phyloP scores from a whole-genome alignment of 768 basidiomycete species.

The Trametopsis cervina region DNA sequence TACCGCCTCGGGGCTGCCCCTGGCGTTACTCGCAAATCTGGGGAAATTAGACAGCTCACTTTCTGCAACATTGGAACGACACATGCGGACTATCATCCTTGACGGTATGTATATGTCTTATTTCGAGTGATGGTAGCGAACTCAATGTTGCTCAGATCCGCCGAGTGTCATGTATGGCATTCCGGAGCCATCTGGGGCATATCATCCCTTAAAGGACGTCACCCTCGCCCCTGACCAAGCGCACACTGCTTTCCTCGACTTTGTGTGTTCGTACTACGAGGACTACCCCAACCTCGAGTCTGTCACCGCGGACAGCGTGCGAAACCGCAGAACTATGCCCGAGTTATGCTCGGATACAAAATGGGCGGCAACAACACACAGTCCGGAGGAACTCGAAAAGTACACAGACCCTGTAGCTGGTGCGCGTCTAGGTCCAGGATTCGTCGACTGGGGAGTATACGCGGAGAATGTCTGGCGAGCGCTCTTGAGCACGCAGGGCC shows the following conservation, averaged over 20 bases:
- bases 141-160: background rate
- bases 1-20: background rate
- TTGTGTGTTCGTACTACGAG: background rate
- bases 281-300: background rate
- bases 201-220: background rate
- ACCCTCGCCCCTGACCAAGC: background rate
- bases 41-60: background rate
- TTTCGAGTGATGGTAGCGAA: background rate
- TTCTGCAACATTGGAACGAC: background rate
- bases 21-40: background rate
- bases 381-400: background rate
- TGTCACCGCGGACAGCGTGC: background rate
- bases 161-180: background rate
- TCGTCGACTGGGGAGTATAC: background rate
- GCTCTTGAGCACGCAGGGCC: background rate
- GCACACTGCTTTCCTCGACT: background rate
- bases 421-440: background rate
- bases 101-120: no score
- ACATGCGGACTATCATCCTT: no score
- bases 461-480: background rate
- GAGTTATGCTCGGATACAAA: background rate
- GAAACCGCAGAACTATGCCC: background rate
- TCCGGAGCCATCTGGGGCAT: background rate
- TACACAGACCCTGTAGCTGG: background rate
- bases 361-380: background rate